These are phyloP conservation scores for Rubroboletus pulcherrimus DNA, from an alignment of 768 basidiomycete genomes.

Conservation along the genomic window DNA sequence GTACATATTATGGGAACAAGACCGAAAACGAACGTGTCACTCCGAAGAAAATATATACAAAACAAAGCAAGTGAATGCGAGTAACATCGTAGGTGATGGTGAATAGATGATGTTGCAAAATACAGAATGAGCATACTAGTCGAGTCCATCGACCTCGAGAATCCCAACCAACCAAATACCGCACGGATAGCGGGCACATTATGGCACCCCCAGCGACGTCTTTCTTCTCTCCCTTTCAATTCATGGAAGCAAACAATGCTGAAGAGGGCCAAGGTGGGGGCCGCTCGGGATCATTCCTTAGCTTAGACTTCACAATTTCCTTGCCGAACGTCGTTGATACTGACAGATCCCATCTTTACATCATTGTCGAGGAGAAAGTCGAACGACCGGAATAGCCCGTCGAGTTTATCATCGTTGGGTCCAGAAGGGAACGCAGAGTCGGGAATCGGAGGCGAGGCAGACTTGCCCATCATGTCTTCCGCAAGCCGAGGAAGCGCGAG, in stretches of 20 bases:
- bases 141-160: constrained; percentile 13
- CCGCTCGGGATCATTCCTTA: background rate
- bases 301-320: too few relatives aligned
- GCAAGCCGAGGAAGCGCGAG: constrained; percentile 81
- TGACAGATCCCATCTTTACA: constrained; percentile 85
- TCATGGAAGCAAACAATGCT: background rate
- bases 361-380: constrained; percentile 91
- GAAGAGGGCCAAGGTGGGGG: background rate
- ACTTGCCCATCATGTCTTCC: constrained; percentile 69
- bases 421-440: constrained; percentile 74
- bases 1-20: background rate
- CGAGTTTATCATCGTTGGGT: constrained; percentile 72
- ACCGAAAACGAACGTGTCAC: constrained; percentile 6
- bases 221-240: background rate
- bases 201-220: background rate
- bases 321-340: constrained; percentile 84
- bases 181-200: background rate
- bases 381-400: constrained; percentile 84
- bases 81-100: background rate
- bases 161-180: constrained; percentile 1
- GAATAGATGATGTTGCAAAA: constrained; percentile 9
- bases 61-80: constrained; percentile 3
- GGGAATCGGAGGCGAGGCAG: constrained; percentile 68
- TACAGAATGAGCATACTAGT: constrained; percentile 18
- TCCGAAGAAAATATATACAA: constrained; percentile 1